Evolutionary conservation across 2,329 filamentous ascomycete species (phyloP).

Genomic region (Ceratocystis papillata): DNA sequence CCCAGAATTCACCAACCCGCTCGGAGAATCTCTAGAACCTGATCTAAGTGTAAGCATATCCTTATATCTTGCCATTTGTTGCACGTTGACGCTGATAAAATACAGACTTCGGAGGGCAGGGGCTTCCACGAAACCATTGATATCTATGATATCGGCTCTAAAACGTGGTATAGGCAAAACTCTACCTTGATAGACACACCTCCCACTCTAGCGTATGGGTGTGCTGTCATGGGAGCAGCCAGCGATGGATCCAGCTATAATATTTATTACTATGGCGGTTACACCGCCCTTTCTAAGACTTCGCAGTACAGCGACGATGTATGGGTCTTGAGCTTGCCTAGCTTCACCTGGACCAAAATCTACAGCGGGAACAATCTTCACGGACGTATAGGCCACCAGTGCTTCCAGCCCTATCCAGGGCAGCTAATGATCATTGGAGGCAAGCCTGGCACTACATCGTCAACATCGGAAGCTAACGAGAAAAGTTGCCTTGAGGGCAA

Average conservation of each 20-base stretch:
- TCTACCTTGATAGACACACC: slow-evolving; percentile 41
- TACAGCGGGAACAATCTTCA: slow-evolving; percentile 38
- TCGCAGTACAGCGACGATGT: slow-evolving; percentile 52
- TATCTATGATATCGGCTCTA: slow-evolving; percentile 61
- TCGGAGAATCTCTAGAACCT: slow-evolving; percentile 32
- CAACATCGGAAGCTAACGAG: slow-evolving; percentile 24
- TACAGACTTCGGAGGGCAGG: slow-evolving; percentile 45
- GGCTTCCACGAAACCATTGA: slow-evolving; percentile 62
- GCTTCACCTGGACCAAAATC: slow-evolving; percentile 64
- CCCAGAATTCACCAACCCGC: slow-evolving; percentile 35
- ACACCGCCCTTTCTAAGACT: slow-evolving; percentile 39
- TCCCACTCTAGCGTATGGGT: slow-evolving; percentile 54
- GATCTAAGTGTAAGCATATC: background rate
- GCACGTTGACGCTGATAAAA: background rate
- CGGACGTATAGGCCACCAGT: slow-evolving; percentile 62
- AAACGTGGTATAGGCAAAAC: slow-evolving; percentile 58
- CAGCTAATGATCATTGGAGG: slow-evolving; percentile 74
- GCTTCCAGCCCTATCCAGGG: slow-evolving; percentile 62
- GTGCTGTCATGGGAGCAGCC: slow-evolving; percentile 62
- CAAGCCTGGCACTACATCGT: slow-evolving; percentile 34
- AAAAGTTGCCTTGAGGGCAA: slow-evolving; percentile 41
- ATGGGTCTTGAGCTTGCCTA: slow-evolving; percentile 70
- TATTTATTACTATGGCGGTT: slow-evolving; percentile 77
- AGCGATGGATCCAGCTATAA: slow-evolving; percentile 65
- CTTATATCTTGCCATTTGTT: background rate